Evolutionary conservation across 805 yeast genomes (phyloP), one percentile per base, ranked within the genome.

Genomic region (Candida germanica): DNA sequence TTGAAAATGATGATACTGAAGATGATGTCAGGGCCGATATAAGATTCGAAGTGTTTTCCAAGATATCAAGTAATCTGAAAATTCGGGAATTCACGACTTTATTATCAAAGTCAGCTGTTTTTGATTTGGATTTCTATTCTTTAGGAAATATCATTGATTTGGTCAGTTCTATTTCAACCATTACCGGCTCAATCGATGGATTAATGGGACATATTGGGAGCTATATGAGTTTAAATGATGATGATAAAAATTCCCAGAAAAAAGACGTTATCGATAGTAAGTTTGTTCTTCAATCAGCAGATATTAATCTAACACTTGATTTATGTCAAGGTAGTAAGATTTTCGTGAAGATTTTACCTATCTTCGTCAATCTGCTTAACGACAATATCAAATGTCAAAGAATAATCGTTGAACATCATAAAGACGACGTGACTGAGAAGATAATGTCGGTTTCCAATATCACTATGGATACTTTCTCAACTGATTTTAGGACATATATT

Each of bases 41-140:
- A 2, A 50, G 80, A 22, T 75, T 79, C 50, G 84, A 80, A 48
- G 39, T 68, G 15, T 64, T 68, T 31, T 31, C 36, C 20, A 46
- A 40, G 17, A 33, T 40, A 11, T 40, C 47, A 12, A 39, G 38
- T 9, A 42, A 40, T 16, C 23, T 26, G 10, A 40, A 40, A 29
- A 34, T 33, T 3, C 36, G 30, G 29, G 50, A 46, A 17, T 33
- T 38, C 22, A 45, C 46, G 9, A 20, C 38, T 1, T 34, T 46
- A 15, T 27, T 44, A 8, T 46, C 50, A 1, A 48, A 48, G 18
- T 13, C 19, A 11, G 40, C 38, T 6, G 23, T 14, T 3, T n/a
- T 40, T 5, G 31, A 22, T 6, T 33, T 47, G 26, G 43, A 48
- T 29, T 12, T 35, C 1, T 14, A 22, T 13, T 19, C 33, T 7